Percentiles rank a stretch among this genome's conserved stretches.
phyloP scores from a whole-genome alignment of 2,329 filamentous ascomycete genomes.

The Sporothrix curviconia region DNA sequence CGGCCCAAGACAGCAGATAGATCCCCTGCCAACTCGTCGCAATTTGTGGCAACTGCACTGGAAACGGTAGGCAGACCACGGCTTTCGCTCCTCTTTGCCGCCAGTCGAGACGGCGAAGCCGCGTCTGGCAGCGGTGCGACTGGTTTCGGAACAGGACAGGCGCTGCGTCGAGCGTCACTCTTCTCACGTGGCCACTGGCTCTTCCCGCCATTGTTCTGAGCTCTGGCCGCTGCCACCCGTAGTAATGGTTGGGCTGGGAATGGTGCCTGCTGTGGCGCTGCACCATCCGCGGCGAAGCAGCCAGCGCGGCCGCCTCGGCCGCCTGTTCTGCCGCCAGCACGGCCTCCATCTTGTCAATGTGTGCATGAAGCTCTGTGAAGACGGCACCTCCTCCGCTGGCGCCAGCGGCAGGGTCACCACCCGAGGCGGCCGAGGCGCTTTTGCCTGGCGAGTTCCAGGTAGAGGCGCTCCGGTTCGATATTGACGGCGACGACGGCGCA shows the following conservation, averaged over 20 bases:
- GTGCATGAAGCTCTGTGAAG: conserved; percentile 33
- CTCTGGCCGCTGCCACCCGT: neutral
- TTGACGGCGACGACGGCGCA: conserved; percentile 19
- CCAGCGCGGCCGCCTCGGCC: conserved; percentile 4
- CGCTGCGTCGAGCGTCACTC: neutral
- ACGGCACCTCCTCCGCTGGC: conserved; percentile 3
- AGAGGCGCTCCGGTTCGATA: conserved; percentile 18
- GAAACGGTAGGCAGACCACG: too few species aligned
- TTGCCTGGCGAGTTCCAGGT: conserved; percentile 7
- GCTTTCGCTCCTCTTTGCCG: neutral
- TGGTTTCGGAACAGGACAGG: conserved; percentile 1
- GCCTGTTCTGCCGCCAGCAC: conserved; percentile 20
- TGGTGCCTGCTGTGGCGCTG: neutral
- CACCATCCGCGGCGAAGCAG: neutral
- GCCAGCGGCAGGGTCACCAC: neutral
- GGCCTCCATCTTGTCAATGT: conserved; percentile 39
- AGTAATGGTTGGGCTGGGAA: conserved; percentile 13
- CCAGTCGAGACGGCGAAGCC: too few species aligned
- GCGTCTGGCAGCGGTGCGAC: neutral
- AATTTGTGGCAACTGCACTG: conserved; percentile 23
- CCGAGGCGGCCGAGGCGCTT: neutral
- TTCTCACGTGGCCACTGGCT: neutral
- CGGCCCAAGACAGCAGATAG: conserved; percentile 44
- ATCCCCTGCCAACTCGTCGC: conserved; percentile 42
- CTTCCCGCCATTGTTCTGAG: conserved; percentile 14